A percentile compares a stretch with the other conserved stretches of the same genome.
Conservation (phyloP, 805 yeast species). For the Candida palmyrensis region DNA sequence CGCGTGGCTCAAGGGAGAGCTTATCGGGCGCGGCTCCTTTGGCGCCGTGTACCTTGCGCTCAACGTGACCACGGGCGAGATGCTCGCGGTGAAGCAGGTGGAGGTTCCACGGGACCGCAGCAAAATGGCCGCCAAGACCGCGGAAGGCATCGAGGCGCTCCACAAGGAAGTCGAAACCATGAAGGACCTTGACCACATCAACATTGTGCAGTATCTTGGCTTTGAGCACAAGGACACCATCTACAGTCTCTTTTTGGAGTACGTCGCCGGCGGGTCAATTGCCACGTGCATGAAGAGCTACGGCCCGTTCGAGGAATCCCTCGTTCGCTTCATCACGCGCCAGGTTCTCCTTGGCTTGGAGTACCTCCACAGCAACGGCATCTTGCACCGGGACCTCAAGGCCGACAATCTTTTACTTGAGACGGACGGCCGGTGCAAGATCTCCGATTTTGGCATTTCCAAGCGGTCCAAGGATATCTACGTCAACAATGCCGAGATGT, state of each 20-base stretch:
- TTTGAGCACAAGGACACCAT: conserved; percentile 73
- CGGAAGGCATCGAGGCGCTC: conserved; percentile 73
- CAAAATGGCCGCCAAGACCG: conserved; percentile 38
- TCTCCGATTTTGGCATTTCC: conserved; percentile 95
- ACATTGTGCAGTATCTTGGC: conserved; percentile 94
- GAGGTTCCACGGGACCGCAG: conserved; percentile 46
- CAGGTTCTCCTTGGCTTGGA: conserved; percentile 83
- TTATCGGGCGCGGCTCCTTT: conserved; percentile 94
- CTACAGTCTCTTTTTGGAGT: conserved; percentile 85
- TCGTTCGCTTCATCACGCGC: conserved; percentile 65
- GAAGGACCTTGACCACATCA: conserved; percentile 89
- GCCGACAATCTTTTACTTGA: conserved; percentile 90
- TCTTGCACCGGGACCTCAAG: conserved; percentile 88
- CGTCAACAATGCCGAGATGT: conserved; percentile 89
- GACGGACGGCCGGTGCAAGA: conserved; percentile 89
- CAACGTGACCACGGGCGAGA: conserved; percentile 94
- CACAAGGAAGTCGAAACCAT: conserved; percentile 88
- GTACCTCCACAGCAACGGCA: conserved; percentile 84
- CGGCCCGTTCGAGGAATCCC: conserved; percentile 78
- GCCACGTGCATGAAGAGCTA: conserved; percentile 77
- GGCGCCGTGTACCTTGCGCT: conserved; percentile 90
- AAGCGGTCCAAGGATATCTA: conserved; percentile 73
- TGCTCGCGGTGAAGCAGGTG: conserved; percentile 98
- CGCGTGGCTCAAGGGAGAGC: conserved; percentile 97
- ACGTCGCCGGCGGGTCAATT: conserved; percentile 97